Conservation (phyloP, 768 basidiomycete genomes). For the Tricholoma furcatifolium region DNA sequence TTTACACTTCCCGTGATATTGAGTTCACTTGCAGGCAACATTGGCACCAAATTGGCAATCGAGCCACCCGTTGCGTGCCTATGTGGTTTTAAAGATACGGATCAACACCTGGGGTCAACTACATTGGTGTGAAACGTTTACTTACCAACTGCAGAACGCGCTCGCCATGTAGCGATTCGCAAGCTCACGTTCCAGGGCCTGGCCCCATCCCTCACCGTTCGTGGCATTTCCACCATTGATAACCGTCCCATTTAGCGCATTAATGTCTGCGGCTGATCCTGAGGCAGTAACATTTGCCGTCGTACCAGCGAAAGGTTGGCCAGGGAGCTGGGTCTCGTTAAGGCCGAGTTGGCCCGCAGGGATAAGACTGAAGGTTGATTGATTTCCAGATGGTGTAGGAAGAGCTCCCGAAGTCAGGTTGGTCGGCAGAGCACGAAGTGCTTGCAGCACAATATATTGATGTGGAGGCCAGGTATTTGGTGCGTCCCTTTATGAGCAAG, state of each 20-base stretch:
- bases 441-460: slow-evolving; percentile 77
- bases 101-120: background rate
- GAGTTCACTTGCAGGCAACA: slow-evolving; percentile 66
- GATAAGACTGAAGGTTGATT: slow-evolving; percentile 66
- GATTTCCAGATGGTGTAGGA: slow-evolving; percentile 46
- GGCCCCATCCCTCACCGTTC: slow-evolving; percentile 63
- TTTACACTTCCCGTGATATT: slow-evolving; percentile 63
- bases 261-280: slow-evolving; percentile 62
- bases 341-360: slow-evolving; percentile 82
- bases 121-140: slow-evolving; percentile 4
- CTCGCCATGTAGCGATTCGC: slow-evolving; percentile 86
- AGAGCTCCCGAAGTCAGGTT: slow-evolving; percentile 61
- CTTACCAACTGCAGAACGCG: slow-evolving; percentile 86
- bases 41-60: slow-evolving; percentile 66
- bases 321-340: slow-evolving; percentile 65
- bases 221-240: slow-evolving; percentile 66
- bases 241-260: slow-evolving; percentile 50
- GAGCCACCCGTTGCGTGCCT: slow-evolving; percentile 90
- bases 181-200: slow-evolving; percentile 63
- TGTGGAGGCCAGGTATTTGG: slow-evolving; percentile 92
- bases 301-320: slow-evolving; percentile 49
- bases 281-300: slow-evolving; percentile 45
- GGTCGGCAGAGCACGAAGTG: slow-evolving; percentile 70
- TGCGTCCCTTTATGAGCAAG: slow-evolving; percentile 53
- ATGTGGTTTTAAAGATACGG: background rate